phyloP scores from a whole-genome alignment of 2,329 filamentous ascomycete genomes.

The Fusarium verticillioides region DNA sequence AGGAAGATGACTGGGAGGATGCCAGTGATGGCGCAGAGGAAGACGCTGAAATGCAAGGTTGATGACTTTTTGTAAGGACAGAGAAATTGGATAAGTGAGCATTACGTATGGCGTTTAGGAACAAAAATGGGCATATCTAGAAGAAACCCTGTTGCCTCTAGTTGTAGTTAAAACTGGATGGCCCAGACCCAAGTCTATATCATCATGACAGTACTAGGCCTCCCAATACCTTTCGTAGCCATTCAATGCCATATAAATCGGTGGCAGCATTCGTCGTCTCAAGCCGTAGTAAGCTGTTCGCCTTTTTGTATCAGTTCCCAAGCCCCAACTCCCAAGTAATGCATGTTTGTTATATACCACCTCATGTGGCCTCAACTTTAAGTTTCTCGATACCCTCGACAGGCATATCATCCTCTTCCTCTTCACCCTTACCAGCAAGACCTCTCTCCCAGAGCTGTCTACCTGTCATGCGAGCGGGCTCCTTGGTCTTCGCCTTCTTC shows the following conservation, averaged over 20 bases:
- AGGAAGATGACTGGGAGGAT: slow-evolving; percentile 66
- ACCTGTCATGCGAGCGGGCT: slow-evolving; percentile 77
- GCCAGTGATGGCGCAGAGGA: slow-evolving; percentile 62
- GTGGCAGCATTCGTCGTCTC: slow-evolving; percentile 21
- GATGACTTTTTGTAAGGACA: slow-evolving; percentile 34
- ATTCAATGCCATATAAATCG: neutral
- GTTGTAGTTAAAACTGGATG: slow-evolving; percentile 35
- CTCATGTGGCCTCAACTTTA: slow-evolving; percentile 68
- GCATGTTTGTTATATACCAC: slow-evolving; percentile 8
- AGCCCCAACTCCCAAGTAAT: slow-evolving; percentile 45
- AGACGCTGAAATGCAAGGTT: slow-evolving; percentile 67
- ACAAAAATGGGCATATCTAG: slow-evolving; percentile 38
- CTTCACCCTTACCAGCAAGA: slow-evolving; percentile 73
- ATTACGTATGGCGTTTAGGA: slow-evolving; percentile 44
- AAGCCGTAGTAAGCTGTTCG: slow-evolving; percentile 12
- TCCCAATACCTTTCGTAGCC: neutral
- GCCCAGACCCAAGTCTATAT: slow-evolving; percentile 36
- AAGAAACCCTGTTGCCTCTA: slow-evolving; percentile 31
- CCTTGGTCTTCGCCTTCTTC: slow-evolving; percentile 81
- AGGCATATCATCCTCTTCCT: slow-evolving; percentile 72
- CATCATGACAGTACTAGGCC: slow-evolving; percentile 2
- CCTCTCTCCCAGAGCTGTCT: slow-evolving; percentile 83
- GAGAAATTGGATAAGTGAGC: slow-evolving; percentile 30
- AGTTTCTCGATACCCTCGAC: slow-evolving; percentile 75
- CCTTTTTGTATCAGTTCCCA: slow-evolving; percentile 36